These are phyloP conservation scores for Pleurotus tuber-regium DNA, from an alignment of 768 basidiomycete species.

Conservation along the genomic window DNA sequence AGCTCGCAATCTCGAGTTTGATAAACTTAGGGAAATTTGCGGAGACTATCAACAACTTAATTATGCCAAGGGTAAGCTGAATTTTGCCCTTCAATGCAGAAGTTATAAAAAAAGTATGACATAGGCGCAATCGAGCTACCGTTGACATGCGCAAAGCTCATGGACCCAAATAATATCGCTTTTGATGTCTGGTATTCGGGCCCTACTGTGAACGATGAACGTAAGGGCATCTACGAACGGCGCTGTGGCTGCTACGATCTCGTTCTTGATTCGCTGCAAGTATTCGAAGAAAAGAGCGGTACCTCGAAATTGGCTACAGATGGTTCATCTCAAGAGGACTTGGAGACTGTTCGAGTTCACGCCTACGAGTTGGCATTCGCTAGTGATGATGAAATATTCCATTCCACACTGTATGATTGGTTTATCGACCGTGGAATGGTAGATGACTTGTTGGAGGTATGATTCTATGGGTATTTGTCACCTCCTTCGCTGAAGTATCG, in stretches of 20 bases:
- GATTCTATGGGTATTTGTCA: constrained; percentile 17
- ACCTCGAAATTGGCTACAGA: constrained; percentile 19
- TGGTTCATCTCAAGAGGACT: constrained; percentile 40
- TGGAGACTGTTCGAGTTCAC: constrained; percentile 73
- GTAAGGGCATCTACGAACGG: constrained; percentile 53
- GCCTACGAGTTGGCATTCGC: constrained; percentile 86
- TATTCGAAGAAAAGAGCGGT: constrained; percentile 64
- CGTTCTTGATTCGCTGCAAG: constrained; percentile 75
- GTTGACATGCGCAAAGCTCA: constrained; percentile 73
- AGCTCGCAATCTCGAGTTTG: constrained; percentile 77
- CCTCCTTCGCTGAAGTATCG: not conserved
- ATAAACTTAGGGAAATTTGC: constrained; percentile 81
- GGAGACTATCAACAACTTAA: constrained; percentile 86
- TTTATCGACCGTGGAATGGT: constrained; percentile 74
- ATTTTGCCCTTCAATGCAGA: not conserved
- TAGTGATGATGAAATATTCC: constrained; percentile 89
- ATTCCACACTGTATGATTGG: constrained; percentile 95
- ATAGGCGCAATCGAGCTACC: constrained; percentile 85
- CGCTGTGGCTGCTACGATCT: constrained; percentile 79
- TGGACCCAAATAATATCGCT: constrained; percentile 75
- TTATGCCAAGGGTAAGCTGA: constrained; percentile 69
- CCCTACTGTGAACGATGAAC: constrained; percentile 52
- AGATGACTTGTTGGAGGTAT: constrained; percentile 87
- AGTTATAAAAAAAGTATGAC: not conserved
- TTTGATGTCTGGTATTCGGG: constrained; percentile 76